Base-by-base conservation (phyloP, 2,329 filamentous ascomycete genomes). In the Colletotrichum salicis region DNA sequence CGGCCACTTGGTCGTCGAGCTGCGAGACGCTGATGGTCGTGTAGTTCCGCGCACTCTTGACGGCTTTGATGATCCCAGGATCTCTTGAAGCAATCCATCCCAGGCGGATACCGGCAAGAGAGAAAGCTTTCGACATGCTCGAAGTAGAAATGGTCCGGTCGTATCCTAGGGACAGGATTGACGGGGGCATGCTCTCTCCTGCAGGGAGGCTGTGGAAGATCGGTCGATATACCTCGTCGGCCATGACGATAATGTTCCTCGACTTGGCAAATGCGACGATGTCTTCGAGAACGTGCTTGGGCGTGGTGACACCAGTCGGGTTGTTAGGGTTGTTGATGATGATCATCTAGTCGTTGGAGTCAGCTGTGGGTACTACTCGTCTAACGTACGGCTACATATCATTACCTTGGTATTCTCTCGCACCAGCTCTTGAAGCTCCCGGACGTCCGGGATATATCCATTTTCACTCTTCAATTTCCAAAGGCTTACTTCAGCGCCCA, bases 71-170 rank as follows among this genome's bases (percentile, higher is more conserved):
- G 69, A 97, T 86, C 0, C 83, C 82, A 4, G 79, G 77, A 79
- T 83, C 88, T 41, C 90, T 89, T 15, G 91, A 92, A 3, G 92
- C 93, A 69, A 96, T 86, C 95, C 95, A 97, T 29, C 95, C 95
- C 1, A 95, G 82, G 0, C 94, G 90, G 72, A 97, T 91, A 1
- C 94, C 94, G 1, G 94, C 93, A 3, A 97, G 84, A 2, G 92
- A 90, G 81, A 94, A 97, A 0, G 94, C 93, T 82, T 97, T 97
- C 27, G 93, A 96, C 85, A 97, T 90, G n/a, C 93, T 95, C 13
- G 94, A 92, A 0, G 93, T 96, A 11, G 90, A 90, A 33, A 97
- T 86, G n/a, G 89, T 88, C 67, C 91, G 91, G 2, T 88, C 83
- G 80, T 97, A 96, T 45, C 91, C 91, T 56, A 96, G 84, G 0